Conservation (phyloP, 176 grass and related monocot species). For the Carex myosuroides region DNA sequence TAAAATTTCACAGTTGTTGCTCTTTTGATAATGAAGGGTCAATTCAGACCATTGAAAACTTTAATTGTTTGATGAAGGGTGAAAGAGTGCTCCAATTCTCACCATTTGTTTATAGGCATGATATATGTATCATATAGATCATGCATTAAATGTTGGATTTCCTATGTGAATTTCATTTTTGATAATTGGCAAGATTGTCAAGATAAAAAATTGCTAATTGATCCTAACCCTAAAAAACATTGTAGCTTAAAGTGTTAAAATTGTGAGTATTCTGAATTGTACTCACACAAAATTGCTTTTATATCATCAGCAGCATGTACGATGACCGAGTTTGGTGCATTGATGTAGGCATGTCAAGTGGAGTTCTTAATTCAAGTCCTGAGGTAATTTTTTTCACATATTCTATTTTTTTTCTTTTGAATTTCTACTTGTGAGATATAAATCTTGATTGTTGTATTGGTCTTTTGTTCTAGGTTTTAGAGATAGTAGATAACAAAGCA, state of each 20-base stretch:
- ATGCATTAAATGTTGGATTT: background rate
- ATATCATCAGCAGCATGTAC: constrained; percentile 54
- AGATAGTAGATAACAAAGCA: constrained; percentile 78
- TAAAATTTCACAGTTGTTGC: background rate
- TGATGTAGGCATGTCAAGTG: constrained; percentile 93
- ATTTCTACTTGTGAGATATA: background rate
- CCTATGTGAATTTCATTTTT: background rate
- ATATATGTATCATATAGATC: background rate
- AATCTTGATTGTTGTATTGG: constrained; percentile 7
- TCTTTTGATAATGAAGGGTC: background rate
- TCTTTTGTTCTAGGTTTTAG: constrained; percentile 60
- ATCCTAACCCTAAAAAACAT: background rate
- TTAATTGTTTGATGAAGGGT: background rate
- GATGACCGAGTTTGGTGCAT: constrained; percentile 79
- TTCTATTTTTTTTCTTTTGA: constrained; percentile 2
- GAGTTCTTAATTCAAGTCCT: constrained; percentile 71
- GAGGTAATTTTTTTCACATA: constrained; percentile 50
- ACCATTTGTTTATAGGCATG: background rate
- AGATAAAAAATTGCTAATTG: background rate
- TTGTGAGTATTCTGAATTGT: background rate
- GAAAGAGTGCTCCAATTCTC: background rate
- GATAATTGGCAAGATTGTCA: background rate
- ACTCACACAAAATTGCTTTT: background rate
- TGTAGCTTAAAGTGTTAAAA: background rate
- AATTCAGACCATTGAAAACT: background rate